Evolutionary conservation across 2,329 filamentous ascomycete genomes (phyloP).

Genomic region (Myriosclerotinia curreyana): DNA sequence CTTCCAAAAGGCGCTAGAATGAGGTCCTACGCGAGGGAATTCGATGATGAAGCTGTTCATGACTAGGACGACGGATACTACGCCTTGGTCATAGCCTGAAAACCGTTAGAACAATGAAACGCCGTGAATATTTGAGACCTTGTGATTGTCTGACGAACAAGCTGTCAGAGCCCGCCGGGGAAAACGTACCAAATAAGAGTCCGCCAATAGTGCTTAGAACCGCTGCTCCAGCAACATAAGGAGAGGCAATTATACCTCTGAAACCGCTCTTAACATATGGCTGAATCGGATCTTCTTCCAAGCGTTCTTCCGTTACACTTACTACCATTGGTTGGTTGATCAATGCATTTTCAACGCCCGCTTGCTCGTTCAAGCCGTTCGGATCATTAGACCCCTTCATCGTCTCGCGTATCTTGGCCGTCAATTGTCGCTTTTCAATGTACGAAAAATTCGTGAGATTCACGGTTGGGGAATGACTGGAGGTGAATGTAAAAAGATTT

Average conservation of each 20-base stretch:
- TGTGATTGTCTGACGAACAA: not conserved
- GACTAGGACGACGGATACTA: slow-evolving; percentile 46
- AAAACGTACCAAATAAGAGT: slow-evolving; percentile 14
- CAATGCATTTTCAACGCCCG: not conserved
- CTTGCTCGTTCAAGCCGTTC: not conserved
- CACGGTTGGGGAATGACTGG: not conserved
- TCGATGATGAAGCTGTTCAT: slow-evolving; percentile 44
- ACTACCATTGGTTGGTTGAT: not conserved
- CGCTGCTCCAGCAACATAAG: slow-evolving; percentile 17
- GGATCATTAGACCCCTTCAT: not conserved
- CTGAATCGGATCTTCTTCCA: not conserved
- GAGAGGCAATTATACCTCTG: slow-evolving; percentile 10
- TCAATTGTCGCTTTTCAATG: not conserved
- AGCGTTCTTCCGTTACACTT: not conserved
- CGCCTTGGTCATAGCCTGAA: slow-evolving; percentile 48
- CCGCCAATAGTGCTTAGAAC: slow-evolving; percentile 10
- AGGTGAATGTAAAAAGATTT: not conserved
- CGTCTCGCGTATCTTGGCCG: not conserved
- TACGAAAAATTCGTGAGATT: not conserved
- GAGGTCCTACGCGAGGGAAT: slow-evolving; percentile 34
- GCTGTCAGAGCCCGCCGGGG: not conserved
- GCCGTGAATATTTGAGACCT: not conserved
- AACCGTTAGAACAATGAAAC: not conserved
- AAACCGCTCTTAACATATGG: slow-evolving; percentile 12
- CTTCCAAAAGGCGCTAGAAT: slow-evolving; percentile 21